phyloP scores from a whole-genome alignment of 345 rosid species.

The Hirschfeldia incana region DNA sequence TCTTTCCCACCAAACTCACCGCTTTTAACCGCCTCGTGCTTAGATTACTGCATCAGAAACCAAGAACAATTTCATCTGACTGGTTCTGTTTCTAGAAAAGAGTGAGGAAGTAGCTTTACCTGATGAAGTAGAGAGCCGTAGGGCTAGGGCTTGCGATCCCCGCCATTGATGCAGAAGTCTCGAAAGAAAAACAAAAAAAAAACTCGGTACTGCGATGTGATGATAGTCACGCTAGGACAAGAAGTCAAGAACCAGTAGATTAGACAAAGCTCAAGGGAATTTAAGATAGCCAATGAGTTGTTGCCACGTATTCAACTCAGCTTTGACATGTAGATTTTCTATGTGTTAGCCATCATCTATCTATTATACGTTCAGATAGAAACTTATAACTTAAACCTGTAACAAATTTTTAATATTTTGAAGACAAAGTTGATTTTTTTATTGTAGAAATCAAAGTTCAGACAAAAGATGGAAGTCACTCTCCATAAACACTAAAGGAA shows the following conservation, averaged over 20 bases:
- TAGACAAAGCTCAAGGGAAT: slow-evolving; percentile 48
- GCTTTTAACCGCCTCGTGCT: slow-evolving; percentile 45
- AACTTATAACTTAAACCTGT: no score
- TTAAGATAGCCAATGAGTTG: slow-evolving; percentile 51
- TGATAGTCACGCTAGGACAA: slow-evolving; percentile 27
- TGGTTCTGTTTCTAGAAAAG: slow-evolving; percentile 9
- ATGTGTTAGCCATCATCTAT: no score
- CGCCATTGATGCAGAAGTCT: slow-evolving; percentile 51
- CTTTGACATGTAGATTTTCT: slow-evolving; percentile 24
- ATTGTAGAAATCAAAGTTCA: slow-evolving; percentile 23
- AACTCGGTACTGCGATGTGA: slow-evolving; percentile 21
- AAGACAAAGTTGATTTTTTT: slow-evolving; percentile 11
- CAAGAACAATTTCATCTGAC: not conserved
- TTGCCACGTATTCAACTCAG: slow-evolving; percentile 54
- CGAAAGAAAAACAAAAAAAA: not conserved
- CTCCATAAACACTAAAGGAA: slow-evolving; percentile 23
- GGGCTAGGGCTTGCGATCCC: slow-evolving; percentile 50
- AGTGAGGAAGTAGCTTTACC: slow-evolving; percentile 43
- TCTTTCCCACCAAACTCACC: slow-evolving; percentile 46
- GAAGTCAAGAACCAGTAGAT: slow-evolving; percentile 32
- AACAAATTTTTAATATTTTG: not conserved
- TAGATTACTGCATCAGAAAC: slow-evolving; percentile 50
- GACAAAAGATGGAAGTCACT: slow-evolving; percentile 20
- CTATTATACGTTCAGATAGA: no score
- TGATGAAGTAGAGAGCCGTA: slow-evolving; percentile 49